Base-by-base conservation (phyloP, 2,329 filamentous ascomycete species). In the Pyrenophora tritici-repentis region DNA sequence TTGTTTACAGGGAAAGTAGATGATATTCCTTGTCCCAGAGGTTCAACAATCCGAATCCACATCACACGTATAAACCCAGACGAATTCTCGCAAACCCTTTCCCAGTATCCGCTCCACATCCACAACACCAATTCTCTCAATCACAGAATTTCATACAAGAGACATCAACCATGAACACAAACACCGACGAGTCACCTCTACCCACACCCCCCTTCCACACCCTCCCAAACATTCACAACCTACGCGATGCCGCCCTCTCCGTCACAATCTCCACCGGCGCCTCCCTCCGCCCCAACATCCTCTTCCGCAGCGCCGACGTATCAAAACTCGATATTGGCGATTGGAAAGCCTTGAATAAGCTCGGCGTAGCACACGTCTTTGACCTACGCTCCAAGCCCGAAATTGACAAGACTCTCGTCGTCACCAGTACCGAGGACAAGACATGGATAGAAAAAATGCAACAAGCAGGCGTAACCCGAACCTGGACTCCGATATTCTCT, bases 301-400 rank as follows among this genome's bases (percentile, higher is more conserved):
- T 88, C 50, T 92, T 84, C 73, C 86, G 90, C 49, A 85, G 85
- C 41, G 88, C 86, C 2, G 87, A 90, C 59, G 84, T 87, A 2
- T 62, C 58, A 5, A 59, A 60, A n/a, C 54, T 72, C 0, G 54
- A 60, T 26, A 31, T 24, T 0, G 36, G 32, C 0, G 69, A 57
- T 12, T 72, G 70, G 65, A 33, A 42, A 2, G 26, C 51, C 9
- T 14, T 73, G 0, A 44, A 76, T 24, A 60, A 70, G 4, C 75
- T 90, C 45, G 80, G 82, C n/a, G 82, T 93, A 58, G 79, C 76
- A 18, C 78, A 81, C 56, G 80, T 89, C 43, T 91, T 86, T 68
- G 88, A 91, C 74, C 76, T 91, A 8, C 81, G 89, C 47, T 87
- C 83, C 20, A 71, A 73, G 14, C 74, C 77, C 14, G 86, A 90